phyloP scores from a whole-genome alignment of 495 filamentous ascomycete genomes.

The Podospora didyma region DNA sequence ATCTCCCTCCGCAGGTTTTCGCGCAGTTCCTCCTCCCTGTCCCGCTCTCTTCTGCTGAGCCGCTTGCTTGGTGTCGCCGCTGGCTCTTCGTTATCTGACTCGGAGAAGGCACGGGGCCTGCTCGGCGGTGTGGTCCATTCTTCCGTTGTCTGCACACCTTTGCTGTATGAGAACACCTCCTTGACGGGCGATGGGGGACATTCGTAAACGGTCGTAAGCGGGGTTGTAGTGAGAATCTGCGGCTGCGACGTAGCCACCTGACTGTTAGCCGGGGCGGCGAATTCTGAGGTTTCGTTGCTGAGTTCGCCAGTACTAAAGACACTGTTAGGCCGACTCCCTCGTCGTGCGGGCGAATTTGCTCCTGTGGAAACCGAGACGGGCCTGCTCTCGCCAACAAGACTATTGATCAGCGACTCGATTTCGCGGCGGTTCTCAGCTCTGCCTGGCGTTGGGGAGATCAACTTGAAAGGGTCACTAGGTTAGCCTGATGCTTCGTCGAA shows the following conservation, averaged over 20 bases:
- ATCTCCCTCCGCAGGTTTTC: constrained; percentile 83
- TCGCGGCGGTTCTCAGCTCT: constrained; percentile 70
- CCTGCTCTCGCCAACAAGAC: constrained; percentile 70
- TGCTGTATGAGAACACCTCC: constrained; percentile 90
- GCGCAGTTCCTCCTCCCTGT: constrained; percentile 83
- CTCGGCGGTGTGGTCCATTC: constrained; percentile 53
- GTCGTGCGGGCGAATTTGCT: constrained; percentile 56
- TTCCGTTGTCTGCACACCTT: constrained; percentile 81
- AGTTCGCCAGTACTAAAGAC: constrained; percentile 72
- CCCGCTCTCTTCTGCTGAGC: constrained; percentile 68
- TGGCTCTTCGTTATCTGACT: constrained; percentile 54
- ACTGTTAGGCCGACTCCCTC: constrained; percentile 79
- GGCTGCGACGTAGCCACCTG: constrained; percentile 29
- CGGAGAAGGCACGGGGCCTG: constrained; percentile 46
- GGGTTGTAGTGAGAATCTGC: constrained; percentile 56
- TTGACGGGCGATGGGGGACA: constrained; percentile 66
- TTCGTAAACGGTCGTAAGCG: constrained; percentile 71
- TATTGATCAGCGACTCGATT: constrained; percentile 77
- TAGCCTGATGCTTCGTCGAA: background rate
- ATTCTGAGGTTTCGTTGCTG: constrained; percentile 65
- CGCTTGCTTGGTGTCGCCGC: constrained; percentile 56
- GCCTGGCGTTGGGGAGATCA: constrained; percentile 62
- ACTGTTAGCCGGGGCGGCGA: constrained; percentile 34
- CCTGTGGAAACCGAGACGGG: constrained; percentile 68
- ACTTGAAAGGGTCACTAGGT: constrained; percentile 42